A percentile compares a stretch with the other conserved stretches of the same genome.
Conservation (phyloP, 202 grass and related monocot genomes). For the Hordeum pubiflorum region DNA sequence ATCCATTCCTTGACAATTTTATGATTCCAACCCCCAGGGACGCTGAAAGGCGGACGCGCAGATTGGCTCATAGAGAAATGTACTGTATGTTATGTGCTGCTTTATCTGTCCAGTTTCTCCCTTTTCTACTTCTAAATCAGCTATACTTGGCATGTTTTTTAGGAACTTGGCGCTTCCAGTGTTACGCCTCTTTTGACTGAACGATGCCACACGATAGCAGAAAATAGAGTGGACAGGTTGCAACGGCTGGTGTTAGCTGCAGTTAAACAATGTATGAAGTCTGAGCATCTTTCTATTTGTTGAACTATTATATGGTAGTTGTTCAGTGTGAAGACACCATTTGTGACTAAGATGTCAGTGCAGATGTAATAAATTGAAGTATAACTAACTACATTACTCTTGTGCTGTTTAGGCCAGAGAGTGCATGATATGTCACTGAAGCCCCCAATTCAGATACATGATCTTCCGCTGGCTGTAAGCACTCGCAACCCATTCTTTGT, state of each 20-base stretch:
- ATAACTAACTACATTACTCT: slow-evolving; percentile 22
- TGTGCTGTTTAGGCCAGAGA: slow-evolving; percentile 66
- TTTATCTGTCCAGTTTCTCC: slow-evolving; percentile 6
- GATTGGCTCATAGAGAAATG: slow-evolving; percentile 99
- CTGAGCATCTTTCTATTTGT: not conserved
- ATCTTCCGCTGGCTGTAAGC: slow-evolving; percentile 65
- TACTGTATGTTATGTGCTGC: slow-evolving; percentile 72
- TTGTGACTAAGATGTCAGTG: not conserved
- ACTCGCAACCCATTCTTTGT: not conserved
- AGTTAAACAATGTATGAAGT: slow-evolving; percentile 78
- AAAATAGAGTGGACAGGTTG: slow-evolving; percentile 86
- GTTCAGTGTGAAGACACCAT: not conserved
- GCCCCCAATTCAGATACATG: slow-evolving; percentile 49
- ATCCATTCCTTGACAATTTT: slow-evolving; percentile 18
- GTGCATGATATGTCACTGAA: slow-evolving; percentile 80
- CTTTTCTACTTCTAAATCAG: slow-evolving; percentile 16
- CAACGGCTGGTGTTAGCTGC: slow-evolving; percentile 79
- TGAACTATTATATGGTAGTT: not conserved
- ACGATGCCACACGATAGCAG: slow-evolving; percentile 60
- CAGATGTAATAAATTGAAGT: not conserved
- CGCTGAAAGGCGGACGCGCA: slow-evolving; percentile 74
- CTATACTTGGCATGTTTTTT: not conserved
- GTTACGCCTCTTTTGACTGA: slow-evolving; percentile 85
- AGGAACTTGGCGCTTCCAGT: slow-evolving; percentile 95
- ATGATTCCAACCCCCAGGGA: slow-evolving; percentile 45